These are phyloP conservation scores for Camillea tinctor DNA, from an alignment of 2,329 filamentous ascomycete species.

Conservation along the genomic window DNA sequence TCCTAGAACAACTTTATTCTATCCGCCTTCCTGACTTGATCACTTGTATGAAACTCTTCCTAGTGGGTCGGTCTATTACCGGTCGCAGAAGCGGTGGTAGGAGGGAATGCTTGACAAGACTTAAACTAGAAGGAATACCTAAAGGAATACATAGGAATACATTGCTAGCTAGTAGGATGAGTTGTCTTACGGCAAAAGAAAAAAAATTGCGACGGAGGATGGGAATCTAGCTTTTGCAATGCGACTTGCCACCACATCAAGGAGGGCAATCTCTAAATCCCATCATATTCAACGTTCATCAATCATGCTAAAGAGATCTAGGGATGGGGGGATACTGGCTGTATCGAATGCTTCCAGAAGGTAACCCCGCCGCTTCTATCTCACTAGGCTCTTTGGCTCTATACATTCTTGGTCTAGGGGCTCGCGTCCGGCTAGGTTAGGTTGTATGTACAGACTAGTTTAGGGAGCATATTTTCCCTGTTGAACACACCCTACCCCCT, in stretches of 20 bases:
- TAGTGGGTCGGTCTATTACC: not conserved
- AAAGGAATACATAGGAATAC: not conserved
- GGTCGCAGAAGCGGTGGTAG: not conserved
- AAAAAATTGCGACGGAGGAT: not conserved
- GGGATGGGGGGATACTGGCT: conserved; percentile 8
- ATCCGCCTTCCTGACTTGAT: not conserved
- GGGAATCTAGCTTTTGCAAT: conserved; percentile 13
- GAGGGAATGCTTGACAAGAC: not conserved
- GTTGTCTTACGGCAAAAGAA: not conserved
- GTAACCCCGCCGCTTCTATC: conserved; percentile 18
- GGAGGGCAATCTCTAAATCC: conserved; percentile 17
- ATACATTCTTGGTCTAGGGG: conserved; percentile 3
- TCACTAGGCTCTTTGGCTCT: conserved; percentile 4
- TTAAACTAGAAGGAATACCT: not conserved
- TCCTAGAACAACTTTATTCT: not conserved
- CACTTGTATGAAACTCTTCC: not conserved
- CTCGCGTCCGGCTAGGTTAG: not conserved
- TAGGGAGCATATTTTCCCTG: not conserved
- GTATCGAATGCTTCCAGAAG: conserved; percentile 26
- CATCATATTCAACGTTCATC: conserved; percentile 13
- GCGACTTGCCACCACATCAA: conserved; percentile 26
- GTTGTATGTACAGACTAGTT: not conserved
- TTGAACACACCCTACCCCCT: not conserved
- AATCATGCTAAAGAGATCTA: not conserved
- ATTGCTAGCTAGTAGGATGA: not conserved